These are phyloP conservation scores for Echium plantagineum DNA, from an alignment of 257 asterid genomes.

Conservation along the genomic window DNA sequence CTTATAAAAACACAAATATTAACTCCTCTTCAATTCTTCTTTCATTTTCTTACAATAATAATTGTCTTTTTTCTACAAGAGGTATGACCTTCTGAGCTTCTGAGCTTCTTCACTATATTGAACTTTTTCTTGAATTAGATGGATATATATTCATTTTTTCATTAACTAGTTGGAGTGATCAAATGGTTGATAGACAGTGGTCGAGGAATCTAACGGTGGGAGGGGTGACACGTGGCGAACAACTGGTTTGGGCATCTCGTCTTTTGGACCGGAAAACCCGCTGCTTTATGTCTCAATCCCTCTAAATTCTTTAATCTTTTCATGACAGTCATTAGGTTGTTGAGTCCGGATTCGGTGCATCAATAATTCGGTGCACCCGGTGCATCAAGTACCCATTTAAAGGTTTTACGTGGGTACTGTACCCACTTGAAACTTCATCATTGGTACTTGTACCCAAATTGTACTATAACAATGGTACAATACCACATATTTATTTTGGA, in stretches of 20 bases:
- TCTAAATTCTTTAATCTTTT: conserved; percentile 9
- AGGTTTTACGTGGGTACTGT: too few species aligned
- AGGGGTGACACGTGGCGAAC: conserved; percentile 29
- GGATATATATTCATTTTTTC: conserved; percentile 6
- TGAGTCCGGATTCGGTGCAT: too few species aligned
- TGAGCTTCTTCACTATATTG: not conserved
- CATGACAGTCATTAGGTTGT: not conserved
- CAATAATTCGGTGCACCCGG: too few species aligned
- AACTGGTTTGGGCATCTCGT: conserved; percentile 38
- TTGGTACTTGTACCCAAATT: too few species aligned
- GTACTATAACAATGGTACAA: too few species aligned
- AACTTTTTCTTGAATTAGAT: conserved; percentile 9
- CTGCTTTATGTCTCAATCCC: conserved; percentile 60
- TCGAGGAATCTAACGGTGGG: conserved; percentile 24
- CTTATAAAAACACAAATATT: conserved; percentile 35
- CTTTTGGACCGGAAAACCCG: conserved; percentile 63
- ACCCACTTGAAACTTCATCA: too few species aligned
- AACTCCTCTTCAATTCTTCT: too few species aligned
- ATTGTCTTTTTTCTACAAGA: too few species aligned
- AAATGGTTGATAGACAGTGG: conserved; percentile 20
- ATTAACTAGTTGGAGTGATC: conserved; percentile 1
- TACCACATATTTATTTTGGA: too few species aligned
- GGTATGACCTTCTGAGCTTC: too few species aligned
- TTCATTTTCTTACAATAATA: too few species aligned
- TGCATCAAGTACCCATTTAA: too few species aligned